A percentile compares a stretch with the other conserved stretches of the same genome.
Evolutionary conservation across 2,329 filamentous ascomycete genomes (phyloP).

Genomic region (Cladosporium sp.): DNA sequence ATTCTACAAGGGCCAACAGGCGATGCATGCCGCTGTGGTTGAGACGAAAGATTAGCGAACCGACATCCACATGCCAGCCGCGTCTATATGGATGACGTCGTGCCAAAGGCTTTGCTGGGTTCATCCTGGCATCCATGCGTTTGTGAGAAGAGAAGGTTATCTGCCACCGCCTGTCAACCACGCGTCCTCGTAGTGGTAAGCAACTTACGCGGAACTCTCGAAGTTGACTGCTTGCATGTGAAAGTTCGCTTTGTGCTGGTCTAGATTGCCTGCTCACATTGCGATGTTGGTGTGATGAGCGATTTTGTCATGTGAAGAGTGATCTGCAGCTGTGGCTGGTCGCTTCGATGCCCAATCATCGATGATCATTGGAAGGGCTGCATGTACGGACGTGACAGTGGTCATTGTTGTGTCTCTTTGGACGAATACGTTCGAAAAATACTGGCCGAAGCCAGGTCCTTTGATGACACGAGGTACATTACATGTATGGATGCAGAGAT

Average conservation of each 20-base stretch:
- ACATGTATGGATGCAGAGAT: not conserved
- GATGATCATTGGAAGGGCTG: not conserved
- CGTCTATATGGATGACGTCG: constrained; percentile 14
- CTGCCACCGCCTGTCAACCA: not conserved
- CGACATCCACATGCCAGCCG: constrained; percentile 13
- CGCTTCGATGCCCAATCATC: not conserved
- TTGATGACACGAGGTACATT: no score
- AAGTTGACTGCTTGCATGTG: not conserved
- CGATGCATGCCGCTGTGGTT: constrained; percentile 16
- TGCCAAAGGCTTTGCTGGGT: not conserved
- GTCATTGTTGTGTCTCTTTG: not conserved
- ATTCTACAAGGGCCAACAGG: constrained; percentile 7
- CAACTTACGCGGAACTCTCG: not conserved
- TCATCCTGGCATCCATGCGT: constrained; percentile 9
- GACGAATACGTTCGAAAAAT: no score
- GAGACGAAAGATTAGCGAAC: constrained; percentile 11
- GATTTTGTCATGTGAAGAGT: not conserved
- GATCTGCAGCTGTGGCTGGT: not conserved
- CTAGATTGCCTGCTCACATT: not conserved
- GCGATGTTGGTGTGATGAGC: not conserved
- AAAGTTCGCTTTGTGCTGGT: not conserved
- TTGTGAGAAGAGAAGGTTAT: not conserved
- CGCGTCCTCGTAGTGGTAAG: not conserved
- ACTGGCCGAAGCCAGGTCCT: no score
- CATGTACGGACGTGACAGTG: not conserved